phyloP scores from a whole-genome alignment of 2,329 filamentous ascomycete species.

The Fusarium sacchari region DNA sequence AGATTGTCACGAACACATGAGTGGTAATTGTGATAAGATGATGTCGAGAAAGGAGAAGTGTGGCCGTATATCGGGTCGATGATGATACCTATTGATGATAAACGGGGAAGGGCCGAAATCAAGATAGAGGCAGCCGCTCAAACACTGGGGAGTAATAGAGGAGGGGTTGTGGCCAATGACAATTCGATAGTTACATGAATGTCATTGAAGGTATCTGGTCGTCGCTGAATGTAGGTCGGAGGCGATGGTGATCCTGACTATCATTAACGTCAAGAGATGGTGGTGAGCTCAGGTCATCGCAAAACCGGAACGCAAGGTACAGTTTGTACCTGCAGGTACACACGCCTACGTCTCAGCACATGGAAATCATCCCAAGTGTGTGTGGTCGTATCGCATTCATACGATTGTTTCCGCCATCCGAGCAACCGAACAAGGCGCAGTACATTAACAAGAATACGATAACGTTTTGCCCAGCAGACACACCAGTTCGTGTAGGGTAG shows the following conservation, averaged over 20 bases:
- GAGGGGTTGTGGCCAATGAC: constrained; percentile 24
- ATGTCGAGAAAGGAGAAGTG: neutral
- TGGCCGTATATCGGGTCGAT: neutral
- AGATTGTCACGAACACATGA: constrained; percentile 4
- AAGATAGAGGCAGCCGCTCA: neutral
- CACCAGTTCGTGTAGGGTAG: constrained; percentile 29
- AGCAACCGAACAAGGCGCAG: constrained; percentile 15
- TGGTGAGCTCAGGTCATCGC: neutral
- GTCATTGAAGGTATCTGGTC: constrained; percentile 10
- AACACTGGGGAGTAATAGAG: neutral
- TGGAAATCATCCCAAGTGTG: neutral
- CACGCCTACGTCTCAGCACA: neutral
- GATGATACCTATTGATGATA: neutral
- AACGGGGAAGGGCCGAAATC: neutral
- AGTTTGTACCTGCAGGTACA: constrained; percentile 22
- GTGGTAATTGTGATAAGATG: constrained; percentile 3
- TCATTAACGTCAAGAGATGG: constrained; percentile 6
- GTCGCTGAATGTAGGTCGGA: neutral
- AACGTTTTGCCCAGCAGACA: neutral
- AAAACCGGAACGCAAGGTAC: neutral
- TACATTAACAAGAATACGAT: constrained; percentile 22
- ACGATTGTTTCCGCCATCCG: constrained; percentile 5
- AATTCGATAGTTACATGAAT: neutral
- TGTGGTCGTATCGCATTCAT: constrained; percentile 1
- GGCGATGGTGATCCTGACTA: constrained; percentile 29